Conservation (phyloP, 148 eudicot genomes). For the Camellia japonica region DNA sequence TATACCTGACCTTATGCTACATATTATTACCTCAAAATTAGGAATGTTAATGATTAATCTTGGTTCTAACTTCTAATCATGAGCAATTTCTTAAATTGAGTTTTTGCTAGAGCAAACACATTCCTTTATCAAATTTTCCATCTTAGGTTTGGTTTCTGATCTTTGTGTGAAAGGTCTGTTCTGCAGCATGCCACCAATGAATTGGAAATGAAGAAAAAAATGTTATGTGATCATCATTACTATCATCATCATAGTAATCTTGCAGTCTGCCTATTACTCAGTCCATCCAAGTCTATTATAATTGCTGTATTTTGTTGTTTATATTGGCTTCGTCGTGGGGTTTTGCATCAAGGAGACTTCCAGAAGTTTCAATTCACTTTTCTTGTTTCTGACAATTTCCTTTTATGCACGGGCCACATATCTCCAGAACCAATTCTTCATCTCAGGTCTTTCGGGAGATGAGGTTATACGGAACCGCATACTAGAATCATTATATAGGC, state of each 20-base stretch:
- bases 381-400: conserved; percentile 27
- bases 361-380: conserved; percentile 5
- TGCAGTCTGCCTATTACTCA: not conserved
- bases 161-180: not conserved
- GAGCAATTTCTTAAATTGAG: too few relatives aligned
- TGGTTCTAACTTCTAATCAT: too few relatives aligned
- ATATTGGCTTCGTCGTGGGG: not conserved
- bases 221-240: not conserved
- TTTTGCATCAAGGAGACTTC: conserved; percentile 6
- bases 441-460: conserved; percentile 96
- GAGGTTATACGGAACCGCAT: conserved; percentile 84
- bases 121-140: not conserved
- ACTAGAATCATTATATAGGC: conserved; percentile 73
- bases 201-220: not conserved
- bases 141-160: not conserved
- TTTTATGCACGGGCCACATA: conserved; percentile 24
- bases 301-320: conserved; percentile 2
- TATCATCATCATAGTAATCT: not conserved
- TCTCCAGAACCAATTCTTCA: conserved; percentile 95
- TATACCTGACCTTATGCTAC: not conserved
- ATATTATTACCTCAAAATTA: not conserved
- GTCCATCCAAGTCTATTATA: not conserved
- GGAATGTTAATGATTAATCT: not conserved
- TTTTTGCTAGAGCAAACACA: not conserved
- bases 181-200: conserved; percentile 2